A percentile compares a stretch with the other conserved stretches of the same genome.
Evolutionary conservation across 2,329 filamentous ascomycete genomes (phyloP).

Genomic region (Xylaria sp.): DNA sequence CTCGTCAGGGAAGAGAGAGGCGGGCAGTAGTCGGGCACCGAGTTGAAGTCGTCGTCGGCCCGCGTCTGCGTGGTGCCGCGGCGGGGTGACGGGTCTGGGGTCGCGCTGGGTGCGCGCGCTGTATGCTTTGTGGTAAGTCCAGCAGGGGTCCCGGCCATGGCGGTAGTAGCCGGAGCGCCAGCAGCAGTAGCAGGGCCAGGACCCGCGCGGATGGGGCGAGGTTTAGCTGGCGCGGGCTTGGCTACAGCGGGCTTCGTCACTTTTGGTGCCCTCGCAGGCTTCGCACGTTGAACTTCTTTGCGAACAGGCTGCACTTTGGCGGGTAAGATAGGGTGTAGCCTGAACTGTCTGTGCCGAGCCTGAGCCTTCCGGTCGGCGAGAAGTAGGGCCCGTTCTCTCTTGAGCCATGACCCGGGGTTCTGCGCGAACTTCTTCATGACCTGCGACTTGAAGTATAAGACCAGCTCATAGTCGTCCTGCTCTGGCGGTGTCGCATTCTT

Average conservation of each 20-base stretch:
- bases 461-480: conserved; percentile 64
- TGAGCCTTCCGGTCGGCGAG: conserved; percentile 59
- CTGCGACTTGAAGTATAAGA: conserved; percentile 63
- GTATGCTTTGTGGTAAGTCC: conserved; percentile 47
- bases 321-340: conserved; percentile 56
- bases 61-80: conserved; percentile 72
- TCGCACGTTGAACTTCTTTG: conserved; percentile 50
- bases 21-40: conserved; percentile 78
- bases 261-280: conserved; percentile 49
- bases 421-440: conserved; percentile 59
- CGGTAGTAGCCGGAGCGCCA: conserved; percentile 33
- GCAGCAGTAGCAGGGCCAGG: conserved; percentile 40
- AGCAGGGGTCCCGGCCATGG: not conserved
- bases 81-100: conserved; percentile 61
- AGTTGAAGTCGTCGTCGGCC: conserved; percentile 83
- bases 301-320: conserved; percentile 53
- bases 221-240: conserved; percentile 39
- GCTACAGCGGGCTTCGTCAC: conserved; percentile 41
- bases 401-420: conserved; percentile 61
- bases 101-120: conserved; percentile 54
- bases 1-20: conserved; percentile 72
- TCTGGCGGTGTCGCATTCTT: conserved; percentile 58
- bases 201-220: conserved; percentile 48
- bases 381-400: conserved; percentile 62
- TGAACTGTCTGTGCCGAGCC: conserved; percentile 52